phyloP scores from a whole-genome alignment of 495 filamentous ascomycete genomes.

The Hyaloscypha hepaticicola region DNA sequence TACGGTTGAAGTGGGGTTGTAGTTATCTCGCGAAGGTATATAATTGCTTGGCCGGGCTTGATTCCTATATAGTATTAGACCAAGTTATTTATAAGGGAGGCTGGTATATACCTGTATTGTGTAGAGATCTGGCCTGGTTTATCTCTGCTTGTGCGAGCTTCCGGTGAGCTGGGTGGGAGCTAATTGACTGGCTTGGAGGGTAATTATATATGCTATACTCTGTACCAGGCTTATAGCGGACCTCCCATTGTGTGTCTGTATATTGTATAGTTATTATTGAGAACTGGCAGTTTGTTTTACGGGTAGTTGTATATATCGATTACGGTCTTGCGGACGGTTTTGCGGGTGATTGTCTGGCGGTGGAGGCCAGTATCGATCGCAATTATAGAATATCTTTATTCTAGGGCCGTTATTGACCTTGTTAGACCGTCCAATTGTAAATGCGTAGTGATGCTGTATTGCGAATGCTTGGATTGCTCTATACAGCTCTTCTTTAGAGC shows the following conservation, averaged over 20 bases:
- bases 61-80: not conserved
- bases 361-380: not conserved
- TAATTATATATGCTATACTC: slow-evolving; percentile 1
- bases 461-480: not conserved
- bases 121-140: not conserved
- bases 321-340: not conserved
- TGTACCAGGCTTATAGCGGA: not conserved
- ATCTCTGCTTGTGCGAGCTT: not conserved
- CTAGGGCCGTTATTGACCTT: not conserved
- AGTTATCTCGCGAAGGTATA: no score
- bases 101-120: no score
- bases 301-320: not conserved
- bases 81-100: not conserved
- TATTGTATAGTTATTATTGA: no score
- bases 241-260: not conserved
- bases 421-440: not conserved
- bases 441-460: not conserved
- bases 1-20: not conserved
- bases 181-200: not conserved
- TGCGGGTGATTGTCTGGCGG: not conserved
- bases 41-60: not conserved
- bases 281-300: not conserved
- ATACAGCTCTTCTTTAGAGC: no score
- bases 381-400: not conserved
- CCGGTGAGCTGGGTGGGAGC: not conserved